Base-by-base conservation (phyloP, 768 basidiomycete genomes). In the Russula foetens region DNA sequence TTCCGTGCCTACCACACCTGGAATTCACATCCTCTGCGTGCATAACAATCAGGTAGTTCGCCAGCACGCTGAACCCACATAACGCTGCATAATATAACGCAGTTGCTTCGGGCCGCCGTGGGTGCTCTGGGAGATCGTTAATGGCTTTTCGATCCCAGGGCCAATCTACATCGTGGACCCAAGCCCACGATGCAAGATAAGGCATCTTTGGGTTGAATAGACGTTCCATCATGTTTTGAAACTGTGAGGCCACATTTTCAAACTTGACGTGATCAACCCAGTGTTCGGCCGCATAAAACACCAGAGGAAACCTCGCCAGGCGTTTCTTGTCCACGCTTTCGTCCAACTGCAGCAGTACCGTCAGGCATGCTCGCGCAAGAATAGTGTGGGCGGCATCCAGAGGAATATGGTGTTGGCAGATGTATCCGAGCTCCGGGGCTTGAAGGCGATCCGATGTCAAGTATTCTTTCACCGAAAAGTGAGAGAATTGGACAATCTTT, bases 401-500 rank as follows among this genome's bases (percentile, higher is more conserved):
- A 12, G 45, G 12, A 3, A 29, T 17, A 21, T 59, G 14, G 15
- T 52, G 35, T 9, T n/a, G 35, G n/a, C 35, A 21, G 24, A 59
- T 24, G 1, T 4, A 2, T 21, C 12, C 24, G n/a, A n/a, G 0
- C 3, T 44, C 33, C 3, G 58, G 47, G 8, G 14, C 17, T 3
- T 24, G 33, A 29, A 59, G 33, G 1, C 43, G 50, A 53, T 9
- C 28, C 4, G 58, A 59, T 3, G 43, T 46, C 51, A 59, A 53
- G 58, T 23, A 59, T 9, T 59, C 58, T 14, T 41, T 52, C 26
- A 53, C 58, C 0, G 58, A 59, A 9, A 47, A 47, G n/a, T 58
- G 49, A 14, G 57, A 50, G 38, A 58, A 58, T 41, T 38, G 57
- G 21, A 44, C 49, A 12, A 33, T n/a, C 15, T 21, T 58, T 11